Conservation (phyloP, 257 asterid genomes). For the Ophiorrhiza pumila region DNA sequence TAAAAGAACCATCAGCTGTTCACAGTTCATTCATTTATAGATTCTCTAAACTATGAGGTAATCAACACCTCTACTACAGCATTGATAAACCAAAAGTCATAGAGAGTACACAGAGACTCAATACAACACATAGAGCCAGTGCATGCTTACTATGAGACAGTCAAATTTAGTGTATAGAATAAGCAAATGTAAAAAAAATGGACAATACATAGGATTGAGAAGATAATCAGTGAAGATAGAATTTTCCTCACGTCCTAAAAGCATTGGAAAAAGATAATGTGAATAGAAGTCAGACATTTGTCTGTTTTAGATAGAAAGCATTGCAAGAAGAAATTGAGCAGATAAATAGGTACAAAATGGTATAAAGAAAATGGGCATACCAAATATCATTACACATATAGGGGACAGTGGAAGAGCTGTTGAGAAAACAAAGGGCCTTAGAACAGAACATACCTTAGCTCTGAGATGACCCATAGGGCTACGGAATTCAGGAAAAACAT, state of each 20-base stretch:
- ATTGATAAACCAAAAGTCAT: background rate
- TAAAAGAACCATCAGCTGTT: background rate
- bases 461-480: constrained; percentile 96
- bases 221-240: background rate
- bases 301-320: background rate
- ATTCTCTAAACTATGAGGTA: background rate
- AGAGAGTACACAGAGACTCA: background rate
- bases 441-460: constrained; percentile 60
- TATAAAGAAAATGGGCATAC: background rate
- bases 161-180: background rate
- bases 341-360: background rate
- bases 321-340: background rate
- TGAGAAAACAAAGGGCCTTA: background rate
- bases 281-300: background rate
- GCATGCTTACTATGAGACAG: background rate
- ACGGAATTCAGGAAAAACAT: constrained; percentile 88
- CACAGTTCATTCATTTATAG: background rate
- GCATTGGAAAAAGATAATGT: background rate
- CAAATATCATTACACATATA: background rate
- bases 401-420: background rate
- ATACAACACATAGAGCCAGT: too few relatives aligned
- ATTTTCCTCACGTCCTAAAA: background rate
- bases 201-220: background rate
- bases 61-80: background rate
- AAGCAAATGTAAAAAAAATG: background rate